Base-by-base conservation (phyloP, 2,329 filamentous ascomycete species). In the Pyrenochaeta sp. region DNA sequence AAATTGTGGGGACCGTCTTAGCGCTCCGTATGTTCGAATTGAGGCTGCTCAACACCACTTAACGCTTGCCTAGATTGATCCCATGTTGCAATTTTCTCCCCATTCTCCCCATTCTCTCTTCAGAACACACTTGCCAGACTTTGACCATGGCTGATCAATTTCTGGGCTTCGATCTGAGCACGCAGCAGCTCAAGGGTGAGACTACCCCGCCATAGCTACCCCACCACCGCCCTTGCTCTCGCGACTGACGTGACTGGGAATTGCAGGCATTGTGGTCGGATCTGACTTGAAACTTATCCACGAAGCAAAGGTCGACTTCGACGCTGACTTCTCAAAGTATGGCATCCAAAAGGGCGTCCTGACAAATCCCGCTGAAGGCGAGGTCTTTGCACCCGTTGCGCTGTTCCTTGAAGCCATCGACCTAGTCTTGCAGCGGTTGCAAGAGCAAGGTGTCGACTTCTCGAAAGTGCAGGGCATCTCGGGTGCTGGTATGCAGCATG, bases 331-430 rank as follows among this genome's bases (percentile, higher is more conserved):
- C 31, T 55, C 71, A 17, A 79, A 81, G 32, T 82, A 83, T 83
- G 85, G 86, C 70, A 87, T 97, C 74, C 85, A 85, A 58, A 98
- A 98, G 77, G 95, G 95, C 61, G 94, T 98, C 18, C 85, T 90
- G 64, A 88, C 88, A 60, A 93, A 96, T 75, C 87, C 90, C 36
- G 83, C 82, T 45, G 92, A 95, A 70, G 88, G 90, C 74, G 92
- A 97, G 78, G 94, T 98, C 52, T 97, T 90, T 71, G 92, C 94
- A 20, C 95, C 95, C 30, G 91, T 97, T 45, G 90, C 91, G 46
- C 87, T 98, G 86, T 99, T 92, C 90, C 85, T 98, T 55, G 94
- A 98, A 76, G 91, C 94, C 18, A 80, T 98, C 39, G 92, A 98
- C 72, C 85, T 94, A 15, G 92, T 97, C 14, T 83, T 98, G 50